Base-by-base conservation (phyloP, 2,329 filamentous ascomycete genomes). In the Magnaporthiopsis rhizophila region DNA sequence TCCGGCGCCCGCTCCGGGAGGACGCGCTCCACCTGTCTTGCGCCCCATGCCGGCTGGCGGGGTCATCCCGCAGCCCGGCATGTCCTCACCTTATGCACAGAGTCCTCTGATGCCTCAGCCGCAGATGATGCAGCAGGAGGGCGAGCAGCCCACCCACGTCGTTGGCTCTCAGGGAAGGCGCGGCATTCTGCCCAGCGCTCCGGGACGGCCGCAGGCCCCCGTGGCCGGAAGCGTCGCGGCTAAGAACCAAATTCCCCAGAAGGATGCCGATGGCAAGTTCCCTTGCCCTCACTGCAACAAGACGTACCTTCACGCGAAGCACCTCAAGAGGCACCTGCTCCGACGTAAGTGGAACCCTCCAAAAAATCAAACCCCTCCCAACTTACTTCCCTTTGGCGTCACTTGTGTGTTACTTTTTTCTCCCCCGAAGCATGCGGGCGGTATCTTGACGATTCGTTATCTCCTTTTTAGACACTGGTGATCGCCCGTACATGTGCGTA, bases 261-360 rank as follows among this genome's bases (percentile, higher is more conserved):
- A 98, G 81, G 94, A 98, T 76, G 92, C 92, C 11, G 94, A 98
- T 75, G 95, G 95, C 74, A 98, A 98, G 81, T 99, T 96, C 74
- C 94, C 95, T 66, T 99, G 95, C 79, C 92, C 92, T 72, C 93
- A 98, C 77, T 99, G 95, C 80, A 97, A 92, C 72, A 98, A 98
- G 83, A 97, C 93, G 8, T 99, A 99, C 74, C 83, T 98, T 65
- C 95, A 98, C 76, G 90, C 94, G 60, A 98, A 99, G 83, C 95
- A 98, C 78, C 79, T 98, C 71, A 98, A 98, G 85, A 90, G 95
- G 72, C 95, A 98, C 83, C 85, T 98, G 66, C 81, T 98, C 71
- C 85, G 95, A 83, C 95, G 94, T 97, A 85, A 92, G 93, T 90
- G 32, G 61, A 58, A 67, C 62, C 58, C 62, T 12, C 8, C 45